Base-by-base conservation (phyloP, 2,329 filamentous ascomycete species). In the Alternaria postmessia region DNA sequence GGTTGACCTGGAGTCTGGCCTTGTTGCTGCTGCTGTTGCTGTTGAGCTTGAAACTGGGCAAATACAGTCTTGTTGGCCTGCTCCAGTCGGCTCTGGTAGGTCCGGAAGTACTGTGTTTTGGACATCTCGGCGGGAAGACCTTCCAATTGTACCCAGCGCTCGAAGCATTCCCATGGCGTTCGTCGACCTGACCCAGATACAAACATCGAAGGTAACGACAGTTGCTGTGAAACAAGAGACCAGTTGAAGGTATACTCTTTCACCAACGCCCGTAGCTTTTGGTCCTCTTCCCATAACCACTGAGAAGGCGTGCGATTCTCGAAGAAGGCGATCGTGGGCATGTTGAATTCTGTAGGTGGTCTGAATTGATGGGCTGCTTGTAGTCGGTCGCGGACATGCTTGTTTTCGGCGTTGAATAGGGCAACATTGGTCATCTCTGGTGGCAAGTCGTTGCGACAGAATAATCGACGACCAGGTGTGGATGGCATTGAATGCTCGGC, bases 151-250 rank as follows among this genome's bases (percentile, higher is more conserved):
- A 97, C 91, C 94, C 94, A 99, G 43, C 95, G 88, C 79, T 99
- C 95, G 71, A 99, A 99, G 75, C 95, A 99, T 80, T 99, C 95
- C 95, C 95, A 99, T 0, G 94, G 93, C 3, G 94, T 98, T 48
- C 95, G 88, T 63, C 95, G 87, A 75, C 98, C 94, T 11, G 93
- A 89, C 2, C 92, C 93, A 20, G 94, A 94, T n/a, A 88, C 86
- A 73, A 93, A 96, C 14, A 89, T 77, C 0, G 93, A 96, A 53
- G 88, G 88, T 16, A 90, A 86, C 2, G 88, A 86, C 54, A 98
- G 82, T 61, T 94, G 89, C 68, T 88, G 91, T 1, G 94, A 92
- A 54, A 98, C 97, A 5, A 99, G 84, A 3, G 93, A 96, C 95
- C 95, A 99, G 71, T 99, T 99, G 82, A 97, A 98, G 0, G 93